A percentile compares a stretch with the other conserved stretches of the same genome.
Conservation (phyloP, 306 rosid species). For the Acmispon strigosus region DNA sequence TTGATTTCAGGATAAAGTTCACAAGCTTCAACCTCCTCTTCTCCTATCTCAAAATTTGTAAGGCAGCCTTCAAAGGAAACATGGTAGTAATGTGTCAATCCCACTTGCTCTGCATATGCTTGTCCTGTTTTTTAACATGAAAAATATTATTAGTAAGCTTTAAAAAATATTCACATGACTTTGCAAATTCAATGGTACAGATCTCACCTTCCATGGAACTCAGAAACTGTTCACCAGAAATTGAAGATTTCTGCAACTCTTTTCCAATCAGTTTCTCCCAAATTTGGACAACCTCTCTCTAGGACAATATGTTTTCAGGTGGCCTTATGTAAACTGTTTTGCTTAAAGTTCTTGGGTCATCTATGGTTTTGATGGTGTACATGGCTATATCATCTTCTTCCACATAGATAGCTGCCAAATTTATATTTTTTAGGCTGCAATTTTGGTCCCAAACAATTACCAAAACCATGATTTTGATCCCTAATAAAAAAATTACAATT, state of each 20-base stretch:
- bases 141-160: too few species aligned
- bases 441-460: too few species aligned
- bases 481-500: too few species aligned
- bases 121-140: conserved; percentile 3
- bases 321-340: conserved; percentile 65
- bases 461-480: too few species aligned
- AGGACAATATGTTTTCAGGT: conserved; percentile 50
- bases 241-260: conserved; percentile 38
- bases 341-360: conserved; percentile 58
- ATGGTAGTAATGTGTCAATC: conserved; percentile 49
- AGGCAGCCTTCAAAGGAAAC: conserved; percentile 60
- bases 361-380: conserved; percentile 54
- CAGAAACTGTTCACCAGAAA: conserved; percentile 41
- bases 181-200: too few species aligned
- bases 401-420: conserved; percentile 44
- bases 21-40: conserved; percentile 47
- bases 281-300: conserved; percentile 51
- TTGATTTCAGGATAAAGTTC: conserved; percentile 46
- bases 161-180: too few species aligned
- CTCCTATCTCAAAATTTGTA: conserved; percentile 53
- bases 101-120: conserved; percentile 48
- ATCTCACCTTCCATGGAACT: conserved; percentile 39
- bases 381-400: conserved; percentile 79
- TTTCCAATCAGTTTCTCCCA: conserved; percentile 60
- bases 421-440: too few species aligned